Evolutionary conservation across 1,139 yeast genomes (phyloP).

Genomic region (Suhomyces taliae): DNA sequence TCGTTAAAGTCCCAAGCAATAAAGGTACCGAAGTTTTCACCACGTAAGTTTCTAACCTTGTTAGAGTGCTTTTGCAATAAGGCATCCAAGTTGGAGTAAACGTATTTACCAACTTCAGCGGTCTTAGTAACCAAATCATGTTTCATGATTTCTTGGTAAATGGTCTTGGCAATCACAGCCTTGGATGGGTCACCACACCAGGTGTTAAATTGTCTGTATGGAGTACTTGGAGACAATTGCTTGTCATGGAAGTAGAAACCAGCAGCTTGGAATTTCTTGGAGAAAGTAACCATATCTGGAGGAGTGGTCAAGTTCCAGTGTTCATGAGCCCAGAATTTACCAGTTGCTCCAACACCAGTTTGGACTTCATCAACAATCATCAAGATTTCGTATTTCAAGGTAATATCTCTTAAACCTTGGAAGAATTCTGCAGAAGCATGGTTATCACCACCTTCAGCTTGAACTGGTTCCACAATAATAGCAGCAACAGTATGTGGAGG

Average conservation of each 20-base stretch:
- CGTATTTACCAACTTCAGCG: slow-evolving; percentile 59
- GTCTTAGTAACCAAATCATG: slow-evolving; percentile 53
- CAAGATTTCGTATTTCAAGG: slow-evolving; percentile 56
- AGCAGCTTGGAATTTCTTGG: slow-evolving; percentile 78
- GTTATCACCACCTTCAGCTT: slow-evolving; percentile 77
- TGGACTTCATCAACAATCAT: slow-evolving; percentile 74
- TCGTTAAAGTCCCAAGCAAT: slow-evolving; percentile 70
- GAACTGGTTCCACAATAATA: slow-evolving; percentile 69
- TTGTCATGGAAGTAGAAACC: slow-evolving; percentile 73
- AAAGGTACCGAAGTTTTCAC: slow-evolving; percentile 67
- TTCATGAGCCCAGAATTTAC: slow-evolving; percentile 73
- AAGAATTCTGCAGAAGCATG: slow-evolving; percentile 61
- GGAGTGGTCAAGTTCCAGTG: slow-evolving; percentile 64
- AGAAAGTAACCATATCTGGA: slow-evolving; percentile 73
- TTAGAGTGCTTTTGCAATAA: slow-evolving; percentile 47
- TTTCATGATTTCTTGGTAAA: slow-evolving; percentile 56
- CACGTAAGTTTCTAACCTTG: slow-evolving; percentile 56
- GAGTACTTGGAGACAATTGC: slow-evolving; percentile 57
- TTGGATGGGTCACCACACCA: slow-evolving; percentile 84
- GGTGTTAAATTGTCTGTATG: slow-evolving; percentile 78
- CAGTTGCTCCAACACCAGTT: slow-evolving; percentile 75
- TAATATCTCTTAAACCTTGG: slow-evolving; percentile 65
- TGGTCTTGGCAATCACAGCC: slow-evolving; percentile 63
- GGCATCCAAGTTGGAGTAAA: slow-evolving; percentile 46
- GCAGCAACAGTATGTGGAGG: slow-evolving; percentile 60